Percentiles rank a stretch among this genome's conserved stretches.
Conservation (phyloP, 208 protist species). For the Trypanosoma cruzi region DNA sequence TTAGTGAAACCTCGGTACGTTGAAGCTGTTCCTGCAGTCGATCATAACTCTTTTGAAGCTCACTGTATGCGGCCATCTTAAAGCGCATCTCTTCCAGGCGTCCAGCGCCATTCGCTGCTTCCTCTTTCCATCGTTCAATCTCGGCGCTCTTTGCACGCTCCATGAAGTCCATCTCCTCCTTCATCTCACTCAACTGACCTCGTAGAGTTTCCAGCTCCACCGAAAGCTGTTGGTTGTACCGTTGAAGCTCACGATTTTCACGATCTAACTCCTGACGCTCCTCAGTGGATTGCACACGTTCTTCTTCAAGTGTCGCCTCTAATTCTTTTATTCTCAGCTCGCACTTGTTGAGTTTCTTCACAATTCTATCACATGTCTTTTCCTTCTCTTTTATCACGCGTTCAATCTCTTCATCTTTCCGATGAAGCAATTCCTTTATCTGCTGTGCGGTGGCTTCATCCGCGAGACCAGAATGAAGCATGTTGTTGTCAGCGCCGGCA, state of each 20-base stretch:
- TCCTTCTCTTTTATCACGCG: slow-evolving; percentile 72
- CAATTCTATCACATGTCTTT: slow-evolving; percentile 85
- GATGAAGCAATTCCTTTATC: slow-evolving; percentile 77
- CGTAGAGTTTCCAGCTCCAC: slow-evolving; percentile 83
- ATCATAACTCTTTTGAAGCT: slow-evolving; percentile 79
- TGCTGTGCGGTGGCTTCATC: slow-evolving; percentile 71
- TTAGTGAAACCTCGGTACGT: slow-evolving; percentile 69
- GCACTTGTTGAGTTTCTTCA: slow-evolving; percentile 92
- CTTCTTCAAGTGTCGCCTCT: slow-evolving; percentile 74
- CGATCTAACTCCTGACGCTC: slow-evolving; percentile 69
- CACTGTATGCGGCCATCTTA: slow-evolving; percentile 66
- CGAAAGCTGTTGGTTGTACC: slow-evolving; percentile 82
- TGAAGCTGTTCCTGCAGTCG: slow-evolving; percentile 81
- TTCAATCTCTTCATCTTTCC: slow-evolving; percentile 89
- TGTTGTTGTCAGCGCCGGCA: slow-evolving; percentile 4
- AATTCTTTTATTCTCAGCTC: slow-evolving; percentile 79
- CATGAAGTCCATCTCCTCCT: slow-evolving; percentile 60
- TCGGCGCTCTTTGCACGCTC: slow-evolving; percentile 78
- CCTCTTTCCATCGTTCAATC: slow-evolving; percentile 69
- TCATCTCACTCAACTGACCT: slow-evolving; percentile 48
- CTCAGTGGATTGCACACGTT: slow-evolving; percentile 75
- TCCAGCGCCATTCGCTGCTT: slow-evolving; percentile 52
- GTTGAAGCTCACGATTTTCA: slow-evolving; percentile 67
- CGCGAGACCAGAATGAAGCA: slow-evolving; percentile 20
- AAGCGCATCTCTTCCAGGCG: slow-evolving; percentile 71